Evolutionary conservation across 2,329 filamentous ascomycete species (phyloP).

Genomic region (Diaporthe longicolla): DNA sequence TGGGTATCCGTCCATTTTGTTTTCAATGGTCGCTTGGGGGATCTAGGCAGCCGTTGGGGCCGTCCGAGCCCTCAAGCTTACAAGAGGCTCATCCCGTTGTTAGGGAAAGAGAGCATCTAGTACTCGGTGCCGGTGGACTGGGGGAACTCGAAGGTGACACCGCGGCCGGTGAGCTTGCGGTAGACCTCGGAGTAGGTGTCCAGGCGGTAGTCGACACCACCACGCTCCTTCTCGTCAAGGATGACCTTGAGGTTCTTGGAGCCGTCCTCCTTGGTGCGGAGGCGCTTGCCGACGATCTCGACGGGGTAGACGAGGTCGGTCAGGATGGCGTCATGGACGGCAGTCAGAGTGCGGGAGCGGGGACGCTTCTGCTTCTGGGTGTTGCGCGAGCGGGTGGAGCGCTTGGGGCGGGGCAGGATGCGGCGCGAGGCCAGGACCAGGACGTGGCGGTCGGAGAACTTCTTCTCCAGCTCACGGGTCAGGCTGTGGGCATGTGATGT

Average conservation of each 20-base stretch:
- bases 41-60: not conserved
- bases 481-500: conserved; percentile 70
- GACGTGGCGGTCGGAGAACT: conserved; percentile 99
- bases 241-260: conserved; percentile 99
- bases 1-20: conserved; percentile 37
- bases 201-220: conserved; percentile 98
- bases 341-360: conserved; percentile 96
- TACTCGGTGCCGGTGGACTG: conserved; percentile 84
- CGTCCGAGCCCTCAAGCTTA: conserved; percentile 15
- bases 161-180: conserved; percentile 96
- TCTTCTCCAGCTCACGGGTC: conserved; percentile 99
- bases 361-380: conserved; percentile 99
- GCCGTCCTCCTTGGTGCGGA: conserved; percentile 98
- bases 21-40: conserved; percentile 13
- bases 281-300: conserved; percentile 99
- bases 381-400: conserved; percentile 95
- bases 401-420: conserved; percentile 98
- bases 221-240: conserved; percentile 99
- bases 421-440: conserved; percentile 98
- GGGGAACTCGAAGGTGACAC: conserved; percentile 98
- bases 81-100: conserved; percentile 2
- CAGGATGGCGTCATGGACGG: conserved; percentile 98
- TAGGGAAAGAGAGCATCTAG: conserved; percentile 65
- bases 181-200: conserved; percentile 99
- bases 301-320: conserved; percentile 99